A percentile compares a stretch with the other conserved stretches of the same genome.
Conservation (phyloP, 768 basidiomycete genomes). For the Tulasnella sp. region DNA sequence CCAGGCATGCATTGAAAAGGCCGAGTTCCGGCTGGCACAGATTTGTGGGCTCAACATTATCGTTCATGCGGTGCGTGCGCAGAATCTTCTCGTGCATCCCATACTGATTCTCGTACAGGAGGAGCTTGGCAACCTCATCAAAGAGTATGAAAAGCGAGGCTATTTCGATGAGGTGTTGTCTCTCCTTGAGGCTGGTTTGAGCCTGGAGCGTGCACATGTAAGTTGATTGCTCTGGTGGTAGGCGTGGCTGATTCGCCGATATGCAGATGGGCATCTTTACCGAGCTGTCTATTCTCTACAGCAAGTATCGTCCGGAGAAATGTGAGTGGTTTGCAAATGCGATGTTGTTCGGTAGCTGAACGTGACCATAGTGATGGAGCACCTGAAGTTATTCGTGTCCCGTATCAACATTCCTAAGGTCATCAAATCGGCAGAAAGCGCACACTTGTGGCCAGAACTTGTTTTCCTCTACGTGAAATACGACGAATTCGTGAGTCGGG, state of each 20-base stretch:
- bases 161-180: constrained; percentile 90
- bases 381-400: constrained; percentile 88
- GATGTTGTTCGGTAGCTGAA: constrained; percentile 12
- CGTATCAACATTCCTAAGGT: constrained; percentile 99
- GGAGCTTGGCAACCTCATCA: constrained; percentile 59
- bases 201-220: constrained; percentile 89
- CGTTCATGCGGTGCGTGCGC: constrained; percentile 55
- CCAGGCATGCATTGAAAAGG: constrained; percentile 94
- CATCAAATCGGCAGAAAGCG: constrained; percentile 89
- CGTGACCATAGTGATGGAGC: constrained; percentile 74
- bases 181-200: constrained; percentile 87
- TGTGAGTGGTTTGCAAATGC: constrained; percentile 37
- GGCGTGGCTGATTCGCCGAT: constrained; percentile 19
- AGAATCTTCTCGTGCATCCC: constrained; percentile 14
- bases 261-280: constrained; percentile 91
- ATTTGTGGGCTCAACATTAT: constrained; percentile 98
- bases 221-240: constrained; percentile 20
- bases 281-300: constrained; percentile 79
- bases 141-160: constrained; percentile 79
- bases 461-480: constrained; percentile 99
- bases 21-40: constrained; percentile 92
- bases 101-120: constrained; percentile 36
- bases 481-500: constrained; percentile 68
- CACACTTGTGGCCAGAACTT: constrained; percentile 95
- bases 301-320: constrained; percentile 91